Conservation (phyloP, 148 eudicot species). For the Camellia lanceoleosa region DNA sequence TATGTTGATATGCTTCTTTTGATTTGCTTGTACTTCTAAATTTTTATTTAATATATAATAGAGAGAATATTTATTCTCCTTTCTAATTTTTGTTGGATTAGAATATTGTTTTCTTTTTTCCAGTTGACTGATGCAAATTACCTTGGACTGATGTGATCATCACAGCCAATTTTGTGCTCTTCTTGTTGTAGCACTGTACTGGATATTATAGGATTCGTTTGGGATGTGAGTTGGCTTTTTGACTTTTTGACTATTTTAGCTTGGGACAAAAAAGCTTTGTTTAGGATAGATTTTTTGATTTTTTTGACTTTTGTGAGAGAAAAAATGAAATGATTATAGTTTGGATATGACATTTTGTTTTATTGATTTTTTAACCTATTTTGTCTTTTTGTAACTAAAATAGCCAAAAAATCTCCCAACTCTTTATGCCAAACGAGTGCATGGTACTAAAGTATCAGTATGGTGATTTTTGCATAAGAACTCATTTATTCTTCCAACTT, state of each 20-base stretch:
- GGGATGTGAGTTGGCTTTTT: too few relatives aligned
- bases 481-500: not conserved
- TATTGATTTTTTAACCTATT: too few relatives aligned
- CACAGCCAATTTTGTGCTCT: not conserved
- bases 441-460: not conserved
- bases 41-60: not conserved
- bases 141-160: not conserved
- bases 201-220: too few relatives aligned
- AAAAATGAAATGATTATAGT: too few relatives aligned
- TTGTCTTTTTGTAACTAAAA: too few relatives aligned
- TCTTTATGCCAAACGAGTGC: too few relatives aligned
- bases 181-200: not conserved
- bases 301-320: too few relatives aligned
- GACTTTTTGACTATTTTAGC: too few relatives aligned
- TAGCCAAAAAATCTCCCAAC: too few relatives aligned
- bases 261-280: too few relatives aligned
- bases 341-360: too few relatives aligned
- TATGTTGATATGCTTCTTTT: slow-evolving; percentile 15
- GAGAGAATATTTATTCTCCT: not conserved
- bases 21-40: slow-evolving; percentile 10
- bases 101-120: not conserved
- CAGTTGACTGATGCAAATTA: not conserved
- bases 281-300: too few relatives aligned
- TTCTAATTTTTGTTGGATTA: not conserved
- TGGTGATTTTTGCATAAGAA: not conserved